A percentile compares a stretch with the other conserved stretches of the same genome.
These are phyloP conservation scores for Aspergillus fijiensis DNA, from an alignment of 2,329 filamentous ascomycete species.

Conservation along the genomic window DNA sequence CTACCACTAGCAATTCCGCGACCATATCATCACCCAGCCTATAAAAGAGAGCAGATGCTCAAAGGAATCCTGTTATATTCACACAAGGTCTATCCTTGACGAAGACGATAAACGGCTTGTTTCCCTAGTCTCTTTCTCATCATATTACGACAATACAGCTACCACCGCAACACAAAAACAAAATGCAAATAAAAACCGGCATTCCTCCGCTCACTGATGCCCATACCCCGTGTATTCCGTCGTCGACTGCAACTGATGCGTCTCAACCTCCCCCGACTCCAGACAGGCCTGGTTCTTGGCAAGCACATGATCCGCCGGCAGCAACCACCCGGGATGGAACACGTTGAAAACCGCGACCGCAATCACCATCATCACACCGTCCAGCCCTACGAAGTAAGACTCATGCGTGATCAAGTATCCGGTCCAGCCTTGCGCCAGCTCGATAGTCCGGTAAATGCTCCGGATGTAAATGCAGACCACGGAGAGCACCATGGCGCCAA, in stretches of 20 bases:
- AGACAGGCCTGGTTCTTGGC: neutral
- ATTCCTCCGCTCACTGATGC: neutral
- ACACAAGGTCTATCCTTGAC: too few relatives aligned
- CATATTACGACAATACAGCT: too few relatives aligned
- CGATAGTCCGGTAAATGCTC: constrained; percentile 47
- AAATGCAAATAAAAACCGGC: too few relatives aligned
- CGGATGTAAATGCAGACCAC: constrained; percentile 43
- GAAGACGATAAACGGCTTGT: too few relatives aligned
- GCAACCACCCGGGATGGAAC: constrained; percentile 36
- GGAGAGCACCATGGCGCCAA: constrained; percentile 20
- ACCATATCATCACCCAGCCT: too few relatives aligned
- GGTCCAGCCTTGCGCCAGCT: constrained; percentile 46
- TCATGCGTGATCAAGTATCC: constrained; percentile 47
- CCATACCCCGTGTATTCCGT: neutral
- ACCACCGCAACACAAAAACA: too few relatives aligned
- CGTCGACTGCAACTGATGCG: neutral
- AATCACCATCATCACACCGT: constrained; percentile 44
- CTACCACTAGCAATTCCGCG: too few relatives aligned
- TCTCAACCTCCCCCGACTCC: neutral
- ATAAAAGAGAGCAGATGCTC: too few relatives aligned
- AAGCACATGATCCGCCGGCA: constrained; percentile 16
- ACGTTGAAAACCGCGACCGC: constrained; percentile 40
- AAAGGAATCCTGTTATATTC: too few relatives aligned
- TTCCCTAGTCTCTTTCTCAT: too few relatives aligned
- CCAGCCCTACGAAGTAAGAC: constrained; percentile 45